Base-by-base conservation (phyloP, 768 basidiomycete genomes). In the Floccularia luteovirens region DNA sequence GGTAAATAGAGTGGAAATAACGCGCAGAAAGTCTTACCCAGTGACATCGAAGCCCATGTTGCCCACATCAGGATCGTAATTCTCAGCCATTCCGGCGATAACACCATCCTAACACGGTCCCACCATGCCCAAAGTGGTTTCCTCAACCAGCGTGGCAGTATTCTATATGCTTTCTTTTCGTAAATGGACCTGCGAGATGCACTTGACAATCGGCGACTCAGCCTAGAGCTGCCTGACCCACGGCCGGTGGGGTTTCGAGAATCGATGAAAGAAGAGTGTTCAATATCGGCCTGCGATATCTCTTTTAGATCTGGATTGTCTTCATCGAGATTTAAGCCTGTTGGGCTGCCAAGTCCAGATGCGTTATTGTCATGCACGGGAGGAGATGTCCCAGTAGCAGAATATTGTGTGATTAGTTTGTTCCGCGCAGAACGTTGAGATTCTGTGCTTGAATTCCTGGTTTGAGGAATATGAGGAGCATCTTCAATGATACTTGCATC, bases 31-130 rank as follows among this genome's bases (percentile, higher is more conserved):
- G 10, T 52, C 79, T 38, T 45, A 83, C 88, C 90, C 13, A 90
- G 67, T 0, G 83, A 72, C 76, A 90, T 84, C 1, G 71, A 60
- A 41, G 70, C 75, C 91, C 91, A 94, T 6, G 69, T 61, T 0
- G 59, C 64, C 89, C 90, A 94, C 16, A 92, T 77, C 24, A 91
- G 62, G 43, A 90, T 10, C 16, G 90, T 90, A 39, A 82, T 89
- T 46, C 67, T 64, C 33, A 75, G 52, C 89, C 90, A 90, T 53
- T 87, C 77, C 0, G 83, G 82, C 19, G 72, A 60, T 13, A 93
- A 63, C 16, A 93, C 79, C 69, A 81, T 73, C 48, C 62, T 61
- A 16, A 92, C 63, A 10, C 85, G 71, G 44, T 75, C 74, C 47
- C 75, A 58, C 82, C 84, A 91, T 13, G 76, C 82, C 42, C 64